phyloP scores from a whole-genome alignment of 2,329 filamentous ascomycete species.

The Taxawa tesnikishii region DNA sequence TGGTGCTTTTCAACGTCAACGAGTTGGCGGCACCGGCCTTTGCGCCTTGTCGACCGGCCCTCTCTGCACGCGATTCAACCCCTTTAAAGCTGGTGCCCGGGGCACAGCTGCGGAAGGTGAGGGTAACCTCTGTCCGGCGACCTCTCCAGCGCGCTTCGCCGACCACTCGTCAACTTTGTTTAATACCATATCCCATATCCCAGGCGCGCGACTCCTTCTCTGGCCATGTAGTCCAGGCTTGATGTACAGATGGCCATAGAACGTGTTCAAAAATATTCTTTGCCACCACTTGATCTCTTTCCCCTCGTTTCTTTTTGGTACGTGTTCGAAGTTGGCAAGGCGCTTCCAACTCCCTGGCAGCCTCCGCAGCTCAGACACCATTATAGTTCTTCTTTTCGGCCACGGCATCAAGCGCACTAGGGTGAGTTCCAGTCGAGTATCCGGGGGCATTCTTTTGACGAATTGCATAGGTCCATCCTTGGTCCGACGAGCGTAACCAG shows the following conservation, averaged over 20 bases:
- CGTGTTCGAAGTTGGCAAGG: conserved; percentile 18
- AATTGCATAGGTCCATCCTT: conserved; percentile 43
- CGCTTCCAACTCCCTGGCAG: conserved; percentile 9
- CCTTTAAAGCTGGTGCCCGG: too few relatives aligned
- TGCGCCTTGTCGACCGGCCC: too few relatives aligned
- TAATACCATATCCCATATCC: background rate
- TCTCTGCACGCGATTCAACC: too few relatives aligned
- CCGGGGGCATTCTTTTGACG: conserved; percentile 31
- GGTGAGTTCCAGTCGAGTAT: conserved; percentile 25
- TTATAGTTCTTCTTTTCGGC: conserved; percentile 17
- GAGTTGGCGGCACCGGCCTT: too few relatives aligned
- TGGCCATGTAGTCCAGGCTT: background rate
- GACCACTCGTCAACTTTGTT: too few relatives aligned
- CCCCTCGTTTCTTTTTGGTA: conserved; percentile 16
- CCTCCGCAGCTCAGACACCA: conserved; percentile 14
- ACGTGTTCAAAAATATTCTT: background rate
- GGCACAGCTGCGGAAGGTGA: too few relatives aligned
- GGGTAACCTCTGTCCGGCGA: too few relatives aligned
- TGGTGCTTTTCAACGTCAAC: too few relatives aligned
- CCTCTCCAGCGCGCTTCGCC: too few relatives aligned
- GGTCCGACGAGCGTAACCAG: conserved; percentile 50
- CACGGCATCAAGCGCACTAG: conserved; percentile 28
- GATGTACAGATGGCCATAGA: background rate
- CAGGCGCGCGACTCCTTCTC: background rate
- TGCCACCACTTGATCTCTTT: conserved; percentile 12